Conservation (phyloP, 352 stramenopile species). For the Blastocystis sp. region DNA sequence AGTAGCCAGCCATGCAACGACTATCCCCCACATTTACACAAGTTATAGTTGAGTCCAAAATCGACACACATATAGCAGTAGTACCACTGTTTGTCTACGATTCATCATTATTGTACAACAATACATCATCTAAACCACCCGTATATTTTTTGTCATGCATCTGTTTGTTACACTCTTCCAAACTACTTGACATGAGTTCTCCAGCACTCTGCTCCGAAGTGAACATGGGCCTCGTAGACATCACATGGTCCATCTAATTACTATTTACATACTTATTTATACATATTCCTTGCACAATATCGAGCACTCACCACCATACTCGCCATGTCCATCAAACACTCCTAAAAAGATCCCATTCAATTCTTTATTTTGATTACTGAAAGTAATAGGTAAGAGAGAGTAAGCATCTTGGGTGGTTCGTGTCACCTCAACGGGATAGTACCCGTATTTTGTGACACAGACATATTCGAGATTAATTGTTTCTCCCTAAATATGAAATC, state of each 20-base stretch:
- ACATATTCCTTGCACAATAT: conserved; percentile 18
- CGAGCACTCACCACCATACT: conserved; percentile 38
- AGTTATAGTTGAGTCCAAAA: neutral
- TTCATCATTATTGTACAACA: neutral
- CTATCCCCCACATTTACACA: conserved; percentile 43
- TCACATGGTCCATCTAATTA: conserved; percentile 4
- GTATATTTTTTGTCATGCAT: conserved; percentile 27
- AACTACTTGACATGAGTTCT: neutral
- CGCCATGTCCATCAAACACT: conserved; percentile 54
- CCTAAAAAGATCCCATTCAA: neutral
- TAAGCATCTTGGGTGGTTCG: conserved; percentile 7
- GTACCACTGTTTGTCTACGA: conserved; percentile 54
- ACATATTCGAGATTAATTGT: conserved; percentile 16
- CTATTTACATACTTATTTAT: neutral
- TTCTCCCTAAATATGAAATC: neutral
- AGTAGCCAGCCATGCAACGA: conserved; percentile 18
- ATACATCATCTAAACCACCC: conserved; percentile 22
- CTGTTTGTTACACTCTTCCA: conserved; percentile 22
- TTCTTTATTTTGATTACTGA: neutral
- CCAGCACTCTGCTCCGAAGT: neutral
- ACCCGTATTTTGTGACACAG: conserved; percentile 34
- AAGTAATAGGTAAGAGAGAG: neutral
- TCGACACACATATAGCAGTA: conserved; percentile 26
- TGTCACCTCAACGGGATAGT: conserved; percentile 7
- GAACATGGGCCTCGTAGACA: neutral